Evolutionary conservation across 2,329 filamentous ascomycete genomes (phyloP), one percentile per base, ranked within the genome.

Genomic region (Periglandula ipomoeae): DNA sequence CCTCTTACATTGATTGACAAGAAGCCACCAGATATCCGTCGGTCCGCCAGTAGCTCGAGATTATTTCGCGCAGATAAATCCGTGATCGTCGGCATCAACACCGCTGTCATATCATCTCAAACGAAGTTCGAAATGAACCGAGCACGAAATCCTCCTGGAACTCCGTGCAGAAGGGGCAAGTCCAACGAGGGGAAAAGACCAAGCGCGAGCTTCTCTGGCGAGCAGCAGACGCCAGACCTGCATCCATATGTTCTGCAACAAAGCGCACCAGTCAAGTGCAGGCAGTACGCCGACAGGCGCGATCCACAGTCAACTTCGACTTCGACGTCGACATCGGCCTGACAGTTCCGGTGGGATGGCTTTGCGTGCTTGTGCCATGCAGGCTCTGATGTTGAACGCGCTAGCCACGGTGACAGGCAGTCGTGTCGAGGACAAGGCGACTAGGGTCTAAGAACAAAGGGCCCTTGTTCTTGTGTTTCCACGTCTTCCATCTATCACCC

Each of bases 401-500:
- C n/a, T n/a, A n/a, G n/a, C n/a, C n/a, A n/a, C n/a, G n/a, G n/a
- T n/a, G n/a, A n/a, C n/a, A n/a, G n/a, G n/a, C n/a, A n/a, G n/a
- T n/a, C n/a, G n/a, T n/a, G n/a, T 5, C 32, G 6, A n/a, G 32
- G 32, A 10, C 32, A 39, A 20, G 17, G 37, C 17, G 17, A 39
- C 37, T 9, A n/a, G 39, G 22, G 39, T 22, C 41, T 23, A 23
- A 44, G 38, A 43, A 44, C 47, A 49, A 49, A 42, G 47, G 48
- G 44, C 47, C 47, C 17, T 44, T 44, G 15, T 27, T 40, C 44
- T 23, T 20, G n/a, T 27, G 34, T 35, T 32, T 50, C 44, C 30
- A 39, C 26, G 35, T 41, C 38, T 35, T 32, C 37, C 38, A 37
- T 32, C 37, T 38, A 37, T 43, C 37, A 41, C 34, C 38, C 41